Base-by-base conservation (phyloP, 495 filamentous ascomycete species). In the Penicillium samsonianum region DNA sequence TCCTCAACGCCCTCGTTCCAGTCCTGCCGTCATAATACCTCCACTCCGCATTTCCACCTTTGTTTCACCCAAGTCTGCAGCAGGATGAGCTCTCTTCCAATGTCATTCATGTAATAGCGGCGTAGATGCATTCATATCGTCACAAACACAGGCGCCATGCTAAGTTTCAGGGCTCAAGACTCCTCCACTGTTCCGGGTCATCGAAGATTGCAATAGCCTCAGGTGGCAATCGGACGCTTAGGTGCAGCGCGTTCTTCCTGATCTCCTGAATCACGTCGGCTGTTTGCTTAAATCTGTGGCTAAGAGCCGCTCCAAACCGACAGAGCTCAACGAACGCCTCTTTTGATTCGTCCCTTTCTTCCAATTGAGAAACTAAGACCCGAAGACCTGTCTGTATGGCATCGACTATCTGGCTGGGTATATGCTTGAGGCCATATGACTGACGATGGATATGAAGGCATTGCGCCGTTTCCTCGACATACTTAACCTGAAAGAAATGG, bases 261-360 rank as follows among this genome's bases (percentile, higher is more conserved):
- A 77, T 59, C 10, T 63, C 63, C 2, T 59, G 57, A 23, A 76
- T 57, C 31, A 67, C 60, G 2, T 61, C 58, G 38, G 71, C 67
- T 16, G 65, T 70, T 25, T 59, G 50, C 20, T 67, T 55, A 37
- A 69, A 71, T 35, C 63, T 67, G 19, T 63, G 63, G 31, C 69
- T 61, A 40, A 77, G 66, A 0, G 66, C 66, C 10, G 51, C 57
- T 7, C 72, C 53, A 52, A 69, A 64, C 7, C 65, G 68, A 53
- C 70, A 73, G 16, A 77, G 55, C 25, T 77, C 70, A 35, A 60
- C 43, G 46, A 78, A 76, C 3, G 68, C 63, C 7, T 68, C 55
- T 33, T 40, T 65, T 28, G 51, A 50, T 26, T 68, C 63, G 1
- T 68, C 67, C 6, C 26, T 40, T 14, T 67, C 59, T 16, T 67